Conservation (phyloP, 495 filamentous ascomycete species). For the Cladorrhinum samala region DNA sequence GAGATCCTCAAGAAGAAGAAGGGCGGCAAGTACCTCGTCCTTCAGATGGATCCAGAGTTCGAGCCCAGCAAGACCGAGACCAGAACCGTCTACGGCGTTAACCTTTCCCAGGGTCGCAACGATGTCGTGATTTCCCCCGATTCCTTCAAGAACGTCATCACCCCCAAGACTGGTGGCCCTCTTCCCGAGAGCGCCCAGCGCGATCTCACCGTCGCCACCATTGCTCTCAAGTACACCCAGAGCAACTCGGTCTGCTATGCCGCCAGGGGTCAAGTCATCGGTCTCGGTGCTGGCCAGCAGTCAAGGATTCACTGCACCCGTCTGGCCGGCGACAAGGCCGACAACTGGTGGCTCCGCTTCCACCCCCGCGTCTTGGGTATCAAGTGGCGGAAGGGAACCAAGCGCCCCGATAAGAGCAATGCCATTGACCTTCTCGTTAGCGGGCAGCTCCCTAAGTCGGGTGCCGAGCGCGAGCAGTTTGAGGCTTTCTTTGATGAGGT, state of each 20-base stretch:
- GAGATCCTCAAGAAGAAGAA: constrained; percentile 97
- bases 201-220: constrained; percentile 91
- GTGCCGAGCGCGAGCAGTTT: constrained; percentile 76
- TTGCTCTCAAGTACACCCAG: constrained; percentile 96
- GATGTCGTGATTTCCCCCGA: constrained; percentile 78
- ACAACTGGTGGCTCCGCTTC: constrained; percentile 99
- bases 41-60: constrained; percentile 88
- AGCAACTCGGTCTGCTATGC: constrained; percentile 99
- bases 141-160: constrained; percentile 78
- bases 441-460: constrained; percentile 73
- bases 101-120: constrained; percentile 83
- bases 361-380: constrained; percentile 77
- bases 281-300: constrained; percentile 93
- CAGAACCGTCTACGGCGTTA: constrained; percentile 82
- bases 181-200: constrained; percentile 78
- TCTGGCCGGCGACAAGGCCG: constrained; percentile 96
- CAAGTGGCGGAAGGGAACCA: constrained; percentile 95
- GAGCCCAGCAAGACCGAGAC: constrained; percentile 69
- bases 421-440: constrained; percentile 92
- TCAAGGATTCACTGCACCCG: constrained; percentile 97
- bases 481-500: constrained; percentile 89
- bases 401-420: constrained; percentile 95
- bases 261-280: constrained; percentile 87
- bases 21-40: constrained; percentile 90
- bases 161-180: constrained; percentile 64